Evolutionary conservation across 345 rosid species (phyloP).

Genomic region (Passiflora organensis): DNA sequence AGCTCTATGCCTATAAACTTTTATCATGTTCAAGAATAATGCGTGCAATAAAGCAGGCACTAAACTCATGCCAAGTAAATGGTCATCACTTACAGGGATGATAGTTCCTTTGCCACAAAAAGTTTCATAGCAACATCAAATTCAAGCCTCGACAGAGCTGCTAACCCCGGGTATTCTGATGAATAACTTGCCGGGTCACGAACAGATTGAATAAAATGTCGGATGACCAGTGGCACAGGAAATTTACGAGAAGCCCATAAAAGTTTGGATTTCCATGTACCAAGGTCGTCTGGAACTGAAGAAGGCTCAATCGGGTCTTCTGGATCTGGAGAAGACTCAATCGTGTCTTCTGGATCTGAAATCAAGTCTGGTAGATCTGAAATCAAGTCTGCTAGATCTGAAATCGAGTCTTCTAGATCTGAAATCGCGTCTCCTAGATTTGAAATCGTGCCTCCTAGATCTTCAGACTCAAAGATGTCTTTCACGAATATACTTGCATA

Average conservation of each 20-base stretch:
- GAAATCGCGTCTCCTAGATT: too few relatives aligned
- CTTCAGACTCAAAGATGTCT: conserved; percentile 57
- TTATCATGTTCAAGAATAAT: too few relatives aligned
- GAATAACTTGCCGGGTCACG: conserved; percentile 58
- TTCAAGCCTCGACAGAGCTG: conserved; percentile 79
- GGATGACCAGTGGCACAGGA: conserved; percentile 96
- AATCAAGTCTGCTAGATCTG: too few relatives aligned
- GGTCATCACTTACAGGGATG: conserved; percentile 89
- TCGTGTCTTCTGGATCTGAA: too few relatives aligned
- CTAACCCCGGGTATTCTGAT: conserved; percentile 67
- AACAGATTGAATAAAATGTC: conserved; percentile 66
- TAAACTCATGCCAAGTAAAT: too few relatives aligned
- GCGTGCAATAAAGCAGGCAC: too few relatives aligned
- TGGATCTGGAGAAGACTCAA: too few relatives aligned
- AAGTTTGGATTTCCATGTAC: conserved; percentile 85
- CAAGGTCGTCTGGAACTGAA: conserved; percentile 58
- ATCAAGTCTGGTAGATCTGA: too few relatives aligned
- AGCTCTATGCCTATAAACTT: too few relatives aligned
- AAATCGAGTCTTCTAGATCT: too few relatives aligned
- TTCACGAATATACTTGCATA: conserved; percentile 76
- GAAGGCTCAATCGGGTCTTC: conserved; percentile 66
- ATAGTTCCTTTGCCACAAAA: conserved; percentile 72
- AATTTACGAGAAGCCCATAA: conserved; percentile 90
- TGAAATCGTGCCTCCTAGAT: conserved; percentile 58
- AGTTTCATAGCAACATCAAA: conserved; percentile 89